Percentiles rank a stretch among this genome's conserved stretches.
Conservation (phyloP, 768 basidiomycete species). For the Artomyces pyxidatus region DNA sequence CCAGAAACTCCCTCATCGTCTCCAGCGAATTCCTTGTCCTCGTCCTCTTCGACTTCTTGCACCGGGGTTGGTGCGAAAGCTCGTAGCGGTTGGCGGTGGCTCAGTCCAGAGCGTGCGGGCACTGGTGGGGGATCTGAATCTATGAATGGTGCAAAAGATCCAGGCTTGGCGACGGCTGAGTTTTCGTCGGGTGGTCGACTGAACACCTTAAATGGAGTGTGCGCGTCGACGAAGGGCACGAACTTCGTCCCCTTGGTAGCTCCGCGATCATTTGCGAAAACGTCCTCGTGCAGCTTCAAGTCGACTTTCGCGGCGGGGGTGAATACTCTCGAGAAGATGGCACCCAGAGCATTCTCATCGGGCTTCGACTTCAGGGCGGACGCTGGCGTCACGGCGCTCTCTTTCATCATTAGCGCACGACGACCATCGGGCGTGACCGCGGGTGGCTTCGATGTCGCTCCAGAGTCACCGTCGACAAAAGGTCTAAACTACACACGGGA, state of each 20-base stretch:
- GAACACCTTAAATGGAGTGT: slow-evolving; percentile 53
- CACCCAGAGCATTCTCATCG: slow-evolving; percentile 21
- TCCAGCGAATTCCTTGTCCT: slow-evolving; percentile 20
- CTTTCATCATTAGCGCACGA: slow-evolving; percentile 46
- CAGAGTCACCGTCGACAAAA: slow-evolving; percentile 46
- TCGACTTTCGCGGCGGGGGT: slow-evolving; percentile 32
- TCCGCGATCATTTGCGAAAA: background rate
- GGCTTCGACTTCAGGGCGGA: slow-evolving; percentile 12
- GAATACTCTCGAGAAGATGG: slow-evolving; percentile 56
- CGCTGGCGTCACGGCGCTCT: slow-evolving; percentile 25
- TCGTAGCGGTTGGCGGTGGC: slow-evolving; percentile 18
- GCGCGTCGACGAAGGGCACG: slow-evolving; percentile 31
- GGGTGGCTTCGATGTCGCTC: slow-evolving; percentile 38
- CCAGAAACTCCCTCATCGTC: slow-evolving; percentile 2
- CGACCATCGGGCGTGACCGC: slow-evolving; percentile 25
- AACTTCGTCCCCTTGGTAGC: slow-evolving; percentile 19
- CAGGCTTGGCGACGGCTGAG: slow-evolving; percentile 17
- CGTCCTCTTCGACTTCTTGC: slow-evolving; percentile 18
- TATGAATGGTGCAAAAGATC: slow-evolving; percentile 32
- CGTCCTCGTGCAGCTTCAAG: slow-evolving; percentile 1
- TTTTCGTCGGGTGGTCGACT: slow-evolving; percentile 50
- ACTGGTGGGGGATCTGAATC: slow-evolving; percentile 15
- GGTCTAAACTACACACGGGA: slow-evolving; percentile 48
- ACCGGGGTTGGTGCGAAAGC: slow-evolving; percentile 11
- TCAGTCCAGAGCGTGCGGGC: slow-evolving; percentile 9